Conservation (phyloP, 805 yeast species). For the Pichia californica region DNA sequence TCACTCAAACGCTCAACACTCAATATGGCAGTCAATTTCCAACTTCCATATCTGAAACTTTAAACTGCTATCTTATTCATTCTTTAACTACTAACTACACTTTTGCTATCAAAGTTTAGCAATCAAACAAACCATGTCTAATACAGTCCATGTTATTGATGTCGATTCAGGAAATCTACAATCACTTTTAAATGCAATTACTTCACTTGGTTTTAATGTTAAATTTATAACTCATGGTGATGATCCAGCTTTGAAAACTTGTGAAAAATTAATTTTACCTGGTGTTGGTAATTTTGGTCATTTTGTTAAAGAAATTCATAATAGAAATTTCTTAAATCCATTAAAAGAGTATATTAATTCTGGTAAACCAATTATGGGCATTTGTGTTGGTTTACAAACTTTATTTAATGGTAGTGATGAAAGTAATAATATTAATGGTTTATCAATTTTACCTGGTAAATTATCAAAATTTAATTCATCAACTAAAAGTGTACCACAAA, state of each 20-base stretch:
- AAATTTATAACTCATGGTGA: constrained; percentile 50
- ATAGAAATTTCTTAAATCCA: constrained; percentile 59
- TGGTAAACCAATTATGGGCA: constrained; percentile 92
- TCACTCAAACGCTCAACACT: no score
- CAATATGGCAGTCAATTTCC: no score
- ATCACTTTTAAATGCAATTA: constrained; percentile 82
- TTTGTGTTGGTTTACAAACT: constrained; percentile 94
- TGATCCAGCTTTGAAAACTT: constrained; percentile 44
- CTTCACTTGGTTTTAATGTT: constrained; percentile 65
- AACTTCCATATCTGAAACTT: no score
- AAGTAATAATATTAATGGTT: constrained; percentile 51
- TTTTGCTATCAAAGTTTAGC: no score
- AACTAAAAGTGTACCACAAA: constrained; percentile 85
- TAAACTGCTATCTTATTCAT: no score
- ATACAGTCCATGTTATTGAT: constrained; percentile 68
- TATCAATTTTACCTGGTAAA: constrained; percentile 47
- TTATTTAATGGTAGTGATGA: constrained; percentile 74
- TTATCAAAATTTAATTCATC: constrained; percentile 56
- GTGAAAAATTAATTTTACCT: constrained; percentile 68
- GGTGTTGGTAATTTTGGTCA: constrained; percentile 99
- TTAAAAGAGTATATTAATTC: constrained; percentile 57
- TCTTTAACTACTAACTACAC: no score
- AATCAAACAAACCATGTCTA: constrained; percentile 10
- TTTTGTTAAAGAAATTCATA: constrained; percentile 64
- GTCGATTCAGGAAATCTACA: constrained; percentile 92